Conservation (phyloP, 176 grass and related monocot species). For the Cenchrus americanus region DNA sequence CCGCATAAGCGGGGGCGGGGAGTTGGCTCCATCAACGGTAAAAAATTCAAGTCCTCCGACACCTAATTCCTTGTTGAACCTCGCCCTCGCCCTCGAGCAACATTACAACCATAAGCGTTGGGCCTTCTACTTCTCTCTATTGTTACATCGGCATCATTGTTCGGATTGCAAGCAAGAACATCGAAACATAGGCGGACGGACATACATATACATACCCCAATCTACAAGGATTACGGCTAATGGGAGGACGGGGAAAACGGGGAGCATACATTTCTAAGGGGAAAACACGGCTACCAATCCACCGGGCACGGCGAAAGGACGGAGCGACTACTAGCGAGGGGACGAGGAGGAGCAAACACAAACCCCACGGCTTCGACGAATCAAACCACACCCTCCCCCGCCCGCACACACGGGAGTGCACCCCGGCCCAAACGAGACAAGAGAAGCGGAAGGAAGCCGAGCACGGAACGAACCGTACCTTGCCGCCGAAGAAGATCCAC, state of each 20-base stretch:
- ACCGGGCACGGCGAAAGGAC: not conserved
- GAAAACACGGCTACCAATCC: not conserved
- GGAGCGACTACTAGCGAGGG: not conserved
- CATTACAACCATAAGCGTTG: constrained; percentile 24
- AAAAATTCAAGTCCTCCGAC: not conserved
- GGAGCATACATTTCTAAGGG: not conserved
- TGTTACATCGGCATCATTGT: not conserved
- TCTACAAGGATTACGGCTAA: constrained; percentile 26
- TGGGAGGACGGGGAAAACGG: not conserved
- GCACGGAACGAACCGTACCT: constrained; percentile 48
- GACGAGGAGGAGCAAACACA: constrained; percentile 5
- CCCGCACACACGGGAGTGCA: constrained; percentile 19
- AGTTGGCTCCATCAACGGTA: constrained; percentile 14
- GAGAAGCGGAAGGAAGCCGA: constrained; percentile 16
- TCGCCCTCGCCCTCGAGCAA: not conserved
- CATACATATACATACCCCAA: no score
- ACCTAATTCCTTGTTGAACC: not conserved
- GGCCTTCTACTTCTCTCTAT: not conserved
- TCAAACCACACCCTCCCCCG: constrained; percentile 10
- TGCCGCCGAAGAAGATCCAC: constrained; percentile 90
- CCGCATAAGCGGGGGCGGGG: not conserved
- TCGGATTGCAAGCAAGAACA: not conserved
- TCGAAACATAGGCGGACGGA: not conserved
- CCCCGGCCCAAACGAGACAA: not conserved
- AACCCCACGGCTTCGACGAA: constrained; percentile 33